phyloP scores from a whole-genome alignment of 805 yeast species.

The Candida incommunis region DNA sequence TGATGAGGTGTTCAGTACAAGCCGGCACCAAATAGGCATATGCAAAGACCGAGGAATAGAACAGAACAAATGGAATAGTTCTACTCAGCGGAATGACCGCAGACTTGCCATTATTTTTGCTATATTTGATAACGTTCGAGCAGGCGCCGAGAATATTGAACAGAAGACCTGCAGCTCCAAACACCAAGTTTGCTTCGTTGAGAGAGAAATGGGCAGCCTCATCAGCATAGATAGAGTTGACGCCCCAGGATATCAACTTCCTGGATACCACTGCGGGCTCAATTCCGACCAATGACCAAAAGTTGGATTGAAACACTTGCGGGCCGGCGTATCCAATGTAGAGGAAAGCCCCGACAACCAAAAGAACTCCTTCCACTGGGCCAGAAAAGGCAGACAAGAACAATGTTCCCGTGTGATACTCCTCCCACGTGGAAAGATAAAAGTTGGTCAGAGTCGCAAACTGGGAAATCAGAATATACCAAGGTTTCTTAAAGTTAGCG shows the following conservation, averaged over 20 bases:
- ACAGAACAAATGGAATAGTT: constrained; percentile 5
- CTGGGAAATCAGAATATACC: constrained; percentile 22
- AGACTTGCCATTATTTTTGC: background rate
- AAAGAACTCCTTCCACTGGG: constrained; percentile 87
- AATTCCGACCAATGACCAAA: background rate
- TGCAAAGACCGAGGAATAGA: constrained; percentile 17
- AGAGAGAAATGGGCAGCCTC: constrained; percentile 15
- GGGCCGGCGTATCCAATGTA: constrained; percentile 54
- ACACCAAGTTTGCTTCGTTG: constrained; percentile 1
- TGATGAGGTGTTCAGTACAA: constrained; percentile 26
- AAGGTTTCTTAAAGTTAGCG: constrained; percentile 60
- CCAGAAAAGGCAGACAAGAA: constrained; percentile 78
- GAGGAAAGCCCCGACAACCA: constrained; percentile 43
- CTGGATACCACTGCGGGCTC: background rate
- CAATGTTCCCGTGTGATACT: constrained; percentile 75
- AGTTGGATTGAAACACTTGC: constrained; percentile 18
- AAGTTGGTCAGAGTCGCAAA: constrained; percentile 35
- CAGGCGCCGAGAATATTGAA: background rate
- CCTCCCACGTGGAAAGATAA: constrained; percentile 83
- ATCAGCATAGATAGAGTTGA: constrained; percentile 18
- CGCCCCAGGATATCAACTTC: background rate
- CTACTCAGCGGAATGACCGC: background rate
- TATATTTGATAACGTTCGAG: background rate
- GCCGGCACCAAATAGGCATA: constrained; percentile 30
- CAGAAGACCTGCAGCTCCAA: background rate